Conservation (phyloP, 495 filamentous ascomycete genomes). For the Xylaria sp. region DNA sequence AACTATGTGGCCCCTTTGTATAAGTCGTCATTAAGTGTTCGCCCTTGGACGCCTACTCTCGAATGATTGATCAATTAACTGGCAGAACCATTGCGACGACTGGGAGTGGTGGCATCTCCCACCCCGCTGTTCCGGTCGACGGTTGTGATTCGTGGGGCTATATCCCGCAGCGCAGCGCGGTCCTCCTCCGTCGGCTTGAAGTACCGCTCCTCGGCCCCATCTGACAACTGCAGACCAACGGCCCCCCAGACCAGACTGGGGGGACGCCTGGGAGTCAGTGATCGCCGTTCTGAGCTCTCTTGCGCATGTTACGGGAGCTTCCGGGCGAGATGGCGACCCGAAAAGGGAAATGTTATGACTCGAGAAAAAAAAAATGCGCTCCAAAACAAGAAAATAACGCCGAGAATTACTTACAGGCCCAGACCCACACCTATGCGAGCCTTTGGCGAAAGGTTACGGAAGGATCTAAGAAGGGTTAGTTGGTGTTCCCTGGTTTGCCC, state of each 20-base stretch:
- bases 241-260: conserved; percentile 48
- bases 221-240: conserved; percentile 48
- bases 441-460: conserved; percentile 47
- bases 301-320: not conserved
- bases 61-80: not conserved
- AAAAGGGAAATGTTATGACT: not conserved
- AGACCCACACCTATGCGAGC: conserved; percentile 48
- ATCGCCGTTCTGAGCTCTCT: not conserved
- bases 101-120: not conserved
- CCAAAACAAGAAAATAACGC: not conserved
- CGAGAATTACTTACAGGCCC: conserved; percentile 34
- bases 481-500: not conserved
- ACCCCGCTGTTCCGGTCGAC: conserved; percentile 40
- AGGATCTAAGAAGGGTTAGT: conserved; percentile 35
- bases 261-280: not conserved
- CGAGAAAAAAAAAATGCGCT: not conserved
- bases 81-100: not conserved
- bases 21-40: not conserved
- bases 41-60: not conserved
- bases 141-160: conserved; percentile 47
- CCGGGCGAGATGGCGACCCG: not conserved
- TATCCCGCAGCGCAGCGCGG: conserved; percentile 45
- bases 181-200: conserved; percentile 54
- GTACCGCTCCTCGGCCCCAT: conserved; percentile 50
- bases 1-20: not conserved